Evolutionary conservation across 2,329 filamentous ascomycete genomes (phyloP), one percentile per base, ranked within the genome.

Genomic region (Domatiomyces globalis): DNA sequence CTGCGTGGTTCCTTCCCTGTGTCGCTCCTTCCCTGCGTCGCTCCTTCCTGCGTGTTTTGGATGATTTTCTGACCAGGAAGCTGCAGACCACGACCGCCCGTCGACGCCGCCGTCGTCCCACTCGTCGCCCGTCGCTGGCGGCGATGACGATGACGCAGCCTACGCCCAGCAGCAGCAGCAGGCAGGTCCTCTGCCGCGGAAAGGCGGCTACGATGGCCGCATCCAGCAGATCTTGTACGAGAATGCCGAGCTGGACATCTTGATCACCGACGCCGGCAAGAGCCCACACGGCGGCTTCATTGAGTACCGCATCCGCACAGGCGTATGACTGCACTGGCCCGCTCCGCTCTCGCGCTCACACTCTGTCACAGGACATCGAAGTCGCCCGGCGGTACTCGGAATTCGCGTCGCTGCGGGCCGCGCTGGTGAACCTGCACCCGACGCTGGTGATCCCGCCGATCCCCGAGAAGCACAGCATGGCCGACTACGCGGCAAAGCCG

Each of bases 211-310:
- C 63, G 85, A 92, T 65, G 95, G 90, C 66, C 83, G 92, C 49
- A 89, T 98, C 59, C 90, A 98, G 71, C 92, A 98, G 74, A 90
- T 95, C 54, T 81, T 98, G 46, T 94, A 95, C 66, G 92, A 98
- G 70, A 87, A 95, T 58, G 89, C 88, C 0, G 84, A 90, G 51
- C 77, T 94, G 60, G 83, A 87, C 54, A 94, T 98, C 58, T 68
- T 94, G 54, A 98, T 98, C 61, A 90, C 85, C 1, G 86, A 95
- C 64, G 92, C 94, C 2, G 92, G 92, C 53, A 98, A 98, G 78
- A 95, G 90, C 68, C 71, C 83, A 56, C 90, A 96, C 67, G 89
- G 85, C 59, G 84, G 87, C 70, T 95, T 87, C 65, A 98, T 98
- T 62, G 89, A 94, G 36, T 98, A 98, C 69, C 95, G 90, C 9